Conservation (phyloP, 306 rosid species). For the Vigna radiata region DNA sequence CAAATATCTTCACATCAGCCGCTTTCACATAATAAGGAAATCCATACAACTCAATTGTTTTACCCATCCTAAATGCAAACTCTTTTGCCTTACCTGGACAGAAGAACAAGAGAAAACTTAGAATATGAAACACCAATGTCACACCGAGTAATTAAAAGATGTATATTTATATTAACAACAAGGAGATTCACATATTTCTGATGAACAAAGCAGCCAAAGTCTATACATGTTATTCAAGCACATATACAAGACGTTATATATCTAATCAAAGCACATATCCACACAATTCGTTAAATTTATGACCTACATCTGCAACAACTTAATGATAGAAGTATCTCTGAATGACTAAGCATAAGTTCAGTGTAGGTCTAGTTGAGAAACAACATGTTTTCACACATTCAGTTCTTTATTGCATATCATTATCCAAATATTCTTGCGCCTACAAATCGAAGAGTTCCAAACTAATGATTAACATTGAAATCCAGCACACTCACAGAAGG, state of each 20-base stretch:
- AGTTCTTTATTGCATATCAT: no score
- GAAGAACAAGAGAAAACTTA: not conserved
- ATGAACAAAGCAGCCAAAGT: not conserved
- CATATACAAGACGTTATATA: not conserved
- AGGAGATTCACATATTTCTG: constrained; percentile 8
- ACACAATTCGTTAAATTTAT: not conserved
- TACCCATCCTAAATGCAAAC: constrained; percentile 57
- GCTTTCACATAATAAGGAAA: constrained; percentile 53
- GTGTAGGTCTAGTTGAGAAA: no score
- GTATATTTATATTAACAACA: constrained; percentile 5
- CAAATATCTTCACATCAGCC: constrained; percentile 41
- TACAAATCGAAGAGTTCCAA: no score
- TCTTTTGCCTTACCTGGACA: constrained; percentile 38
- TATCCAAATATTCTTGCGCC: no score
- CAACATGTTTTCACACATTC: no score
- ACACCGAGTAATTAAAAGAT: constrained; percentile 13
- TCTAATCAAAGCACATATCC: not conserved
- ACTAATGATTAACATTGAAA: no score
- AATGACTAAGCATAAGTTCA: no score
- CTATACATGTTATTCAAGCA: not conserved
- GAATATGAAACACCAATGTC: not conserved
- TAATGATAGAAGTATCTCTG: no score
- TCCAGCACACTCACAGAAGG: no score
- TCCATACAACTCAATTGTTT: constrained; percentile 71
- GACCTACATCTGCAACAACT: not conserved